Conservation (phyloP, 2,329 filamentous ascomycete species). For the Claviceps sp. region DNA sequence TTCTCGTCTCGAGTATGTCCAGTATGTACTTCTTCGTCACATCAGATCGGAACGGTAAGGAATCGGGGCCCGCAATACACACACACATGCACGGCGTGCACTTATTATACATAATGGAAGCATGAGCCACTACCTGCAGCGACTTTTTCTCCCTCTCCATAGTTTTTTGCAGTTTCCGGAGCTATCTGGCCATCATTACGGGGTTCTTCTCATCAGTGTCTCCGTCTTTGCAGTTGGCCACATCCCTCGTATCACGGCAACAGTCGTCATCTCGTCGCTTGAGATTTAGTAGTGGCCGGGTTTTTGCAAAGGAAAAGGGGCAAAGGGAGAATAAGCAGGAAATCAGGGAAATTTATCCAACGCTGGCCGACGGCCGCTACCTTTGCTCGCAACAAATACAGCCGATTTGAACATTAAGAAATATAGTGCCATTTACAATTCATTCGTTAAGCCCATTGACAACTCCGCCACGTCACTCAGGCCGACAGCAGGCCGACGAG, state of each 20-base stretch:
- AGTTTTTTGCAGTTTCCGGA: slow-evolving; percentile 27
- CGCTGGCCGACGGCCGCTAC: slow-evolving; percentile 25
- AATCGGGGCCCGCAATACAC: too few relatives aligned
- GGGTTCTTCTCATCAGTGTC: slow-evolving; percentile 13
- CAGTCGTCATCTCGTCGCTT: background rate
- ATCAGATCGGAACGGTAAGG: background rate
- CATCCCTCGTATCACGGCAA: slow-evolving; percentile 14
- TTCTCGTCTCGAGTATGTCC: too few relatives aligned
- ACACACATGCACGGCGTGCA: too few relatives aligned
- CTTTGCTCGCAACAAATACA: background rate
- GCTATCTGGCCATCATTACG: slow-evolving; percentile 20
- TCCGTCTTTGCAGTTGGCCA: slow-evolving; percentile 2
- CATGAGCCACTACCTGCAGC: slow-evolving; percentile 29
- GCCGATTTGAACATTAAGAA: background rate
- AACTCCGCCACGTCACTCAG: background rate
- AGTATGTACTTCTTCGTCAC: background rate
- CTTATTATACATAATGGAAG: slow-evolving; percentile 31
- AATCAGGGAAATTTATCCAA: slow-evolving; percentile 11
- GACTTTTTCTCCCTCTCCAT: slow-evolving; percentile 4
- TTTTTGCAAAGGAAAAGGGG: background rate
- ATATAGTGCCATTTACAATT: background rate
- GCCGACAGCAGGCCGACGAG: background rate
- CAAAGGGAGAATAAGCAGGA: background rate
- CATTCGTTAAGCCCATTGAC: too few relatives aligned
- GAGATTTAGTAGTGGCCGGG: background rate